phyloP scores from a whole-genome alignment of 305 asterid genomes.

The Fraxinus dipetala region DNA sequence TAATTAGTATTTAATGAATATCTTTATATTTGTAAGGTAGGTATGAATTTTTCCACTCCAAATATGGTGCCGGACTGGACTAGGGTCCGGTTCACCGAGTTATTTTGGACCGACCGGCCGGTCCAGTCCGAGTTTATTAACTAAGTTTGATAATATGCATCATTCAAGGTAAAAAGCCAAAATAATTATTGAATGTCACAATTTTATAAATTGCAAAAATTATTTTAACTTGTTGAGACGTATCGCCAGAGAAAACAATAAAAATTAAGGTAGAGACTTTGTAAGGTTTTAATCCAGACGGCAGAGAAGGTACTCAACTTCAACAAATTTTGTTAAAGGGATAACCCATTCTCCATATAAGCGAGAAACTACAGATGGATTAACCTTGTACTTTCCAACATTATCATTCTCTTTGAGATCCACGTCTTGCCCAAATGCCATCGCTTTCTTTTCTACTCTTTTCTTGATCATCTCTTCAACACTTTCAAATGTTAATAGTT shows the following conservation, averaged over 20 bases:
- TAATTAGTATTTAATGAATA: no score
- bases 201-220: background rate
- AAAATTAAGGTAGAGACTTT: background rate
- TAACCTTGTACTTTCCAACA: slow-evolving; percentile 45
- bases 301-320: slow-evolving; percentile 72
- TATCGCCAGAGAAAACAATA: background rate
- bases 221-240: background rate
- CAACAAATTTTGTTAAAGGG: slow-evolving; percentile 73
- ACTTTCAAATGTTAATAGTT: slow-evolving; percentile 58
- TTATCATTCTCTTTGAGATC: slow-evolving; percentile 22
- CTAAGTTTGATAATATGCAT: background rate
- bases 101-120: background rate
- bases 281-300: slow-evolving; percentile 43
- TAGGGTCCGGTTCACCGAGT: background rate
- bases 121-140: background rate
- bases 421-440: slow-evolving; percentile 62
- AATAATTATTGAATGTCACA: background rate
- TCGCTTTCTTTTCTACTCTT: slow-evolving; percentile 75
- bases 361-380: slow-evolving; percentile 50
- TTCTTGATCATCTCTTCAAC: slow-evolving; percentile 73
- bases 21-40: no score
- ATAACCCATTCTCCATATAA: slow-evolving; percentile 73
- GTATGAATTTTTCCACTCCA: background rate
- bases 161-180: background rate
- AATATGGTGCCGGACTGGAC: background rate